Conservation (phyloP, 164 flowering plant species). For the Cinnamomum chago region DNA sequence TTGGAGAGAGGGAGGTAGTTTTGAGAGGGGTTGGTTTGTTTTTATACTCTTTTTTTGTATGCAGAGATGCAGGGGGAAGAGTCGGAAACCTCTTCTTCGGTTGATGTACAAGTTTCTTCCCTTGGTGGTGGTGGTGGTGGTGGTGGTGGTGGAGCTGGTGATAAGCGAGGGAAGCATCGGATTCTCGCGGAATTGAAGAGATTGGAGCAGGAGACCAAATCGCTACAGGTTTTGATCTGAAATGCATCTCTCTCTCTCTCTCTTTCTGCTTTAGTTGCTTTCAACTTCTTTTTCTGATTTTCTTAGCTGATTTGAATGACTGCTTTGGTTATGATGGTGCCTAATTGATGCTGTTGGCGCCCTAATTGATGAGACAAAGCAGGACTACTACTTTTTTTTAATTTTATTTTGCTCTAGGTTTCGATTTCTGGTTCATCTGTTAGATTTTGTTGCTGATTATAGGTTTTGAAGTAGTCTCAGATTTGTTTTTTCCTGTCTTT, state of each 20-base stretch:
- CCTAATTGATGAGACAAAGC: not conserved
- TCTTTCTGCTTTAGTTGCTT: too few species aligned
- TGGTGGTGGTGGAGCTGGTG: conserved; percentile 35
- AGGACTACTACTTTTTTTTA: not conserved
- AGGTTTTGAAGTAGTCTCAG: too few species aligned
- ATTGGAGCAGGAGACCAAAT: conserved; percentile 72
- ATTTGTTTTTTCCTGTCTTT: too few species aligned
- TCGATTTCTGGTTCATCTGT: not conserved
- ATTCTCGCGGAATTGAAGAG: conserved; percentile 81
- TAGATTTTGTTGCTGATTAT: too few species aligned
- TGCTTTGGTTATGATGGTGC: too few species aligned
- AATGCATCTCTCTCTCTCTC: too few species aligned
- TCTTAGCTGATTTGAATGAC: too few species aligned
- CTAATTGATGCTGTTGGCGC: not conserved
- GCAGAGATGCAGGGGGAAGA: conserved; percentile 4
- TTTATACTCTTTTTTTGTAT: not conserved
- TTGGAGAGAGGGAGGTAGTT: not conserved
- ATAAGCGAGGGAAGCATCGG: conserved; percentile 77
- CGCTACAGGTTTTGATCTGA: conserved; percentile 49
- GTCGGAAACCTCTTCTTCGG: conserved; percentile 13
- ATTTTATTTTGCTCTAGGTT: not conserved
- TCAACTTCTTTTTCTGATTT: not conserved
- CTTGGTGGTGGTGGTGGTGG: conserved; percentile 6
- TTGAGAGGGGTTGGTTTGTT: too few species aligned
- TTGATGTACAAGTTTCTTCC: conserved; percentile 2